Evolutionary conservation across 345 rosid genomes (phyloP), one percentile per base, ranked within the genome.

Genomic region (Kandelia obovata): DNA sequence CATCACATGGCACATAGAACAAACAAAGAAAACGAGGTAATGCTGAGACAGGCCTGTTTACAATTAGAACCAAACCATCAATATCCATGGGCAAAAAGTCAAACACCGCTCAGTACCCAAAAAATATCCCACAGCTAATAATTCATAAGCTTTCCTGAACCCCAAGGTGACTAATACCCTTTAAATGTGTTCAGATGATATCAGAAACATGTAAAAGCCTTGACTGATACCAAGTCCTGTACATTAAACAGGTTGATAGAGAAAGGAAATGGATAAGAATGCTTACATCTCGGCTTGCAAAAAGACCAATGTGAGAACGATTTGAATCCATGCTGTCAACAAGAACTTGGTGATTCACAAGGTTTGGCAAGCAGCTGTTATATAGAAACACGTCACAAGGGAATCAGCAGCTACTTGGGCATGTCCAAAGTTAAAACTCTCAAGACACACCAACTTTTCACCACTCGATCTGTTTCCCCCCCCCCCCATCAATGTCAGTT

Each of bases 291-390:
- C 68, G 75, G 80, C 81, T 87, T 51, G 99, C 98, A 67, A 84
- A 96, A 11, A 96, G 85, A 75, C 99, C 99, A 26, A 96, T 87
- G 70, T 89, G 97, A 77, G 92, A 82, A 26, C 82, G 87, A 51
- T 77, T 80, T 59, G 88, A 80, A 67, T 96, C 97, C 96, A 96
- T 92, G 84, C 98, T 89, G 62, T 90, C 83, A 71, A 92, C 83
- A 27, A 96, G 83, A 75, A 96, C 98, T 85, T 91, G 99, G 75
- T 85, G 80, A 66, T 77, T 85, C 64, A 79, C 79, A 58, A 92
- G 98, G 83, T 96, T 96, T 8, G 98, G 95, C 11, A 75, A 82
- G 87, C 99, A 96, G 82, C 99, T 96, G 77, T 32, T 72, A 72
- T 43, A 43, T 61, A 37, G 69, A 62, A 13, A 60, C 19, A 67